These are phyloP conservation scores for Pythium oligandrum DNA, from an alignment of 352 stramenopile species.

Conservation along the genomic window DNA sequence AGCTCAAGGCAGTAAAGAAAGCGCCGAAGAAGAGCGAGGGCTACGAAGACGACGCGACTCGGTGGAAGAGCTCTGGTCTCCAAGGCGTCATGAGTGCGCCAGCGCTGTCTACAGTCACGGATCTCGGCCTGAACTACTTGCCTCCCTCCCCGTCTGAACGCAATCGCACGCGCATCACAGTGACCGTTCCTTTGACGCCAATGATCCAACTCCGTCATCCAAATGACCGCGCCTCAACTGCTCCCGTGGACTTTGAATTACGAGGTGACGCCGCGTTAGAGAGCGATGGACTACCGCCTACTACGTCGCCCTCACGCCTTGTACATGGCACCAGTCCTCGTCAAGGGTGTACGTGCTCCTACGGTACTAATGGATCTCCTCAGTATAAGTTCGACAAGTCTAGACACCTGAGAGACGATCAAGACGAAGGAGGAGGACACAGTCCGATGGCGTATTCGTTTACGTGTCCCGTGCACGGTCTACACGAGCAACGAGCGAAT, in stretches of 20 bases:
- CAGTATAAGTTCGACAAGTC: too few relatives aligned
- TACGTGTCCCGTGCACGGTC: too few relatives aligned
- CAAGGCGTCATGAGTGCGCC: conserved; percentile 2
- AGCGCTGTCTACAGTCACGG: not conserved
- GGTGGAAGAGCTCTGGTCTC: too few relatives aligned
- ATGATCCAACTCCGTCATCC: not conserved
- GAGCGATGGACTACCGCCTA: too few relatives aligned
- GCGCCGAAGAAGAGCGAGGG: too few relatives aligned
- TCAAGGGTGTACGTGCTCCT: conserved; percentile 10
- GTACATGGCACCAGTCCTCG: not conserved
- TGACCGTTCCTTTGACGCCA: not conserved
- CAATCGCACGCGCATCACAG: too few relatives aligned
- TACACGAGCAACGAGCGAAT: not conserved
- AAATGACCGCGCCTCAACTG: too few relatives aligned
- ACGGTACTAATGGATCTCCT: not conserved
- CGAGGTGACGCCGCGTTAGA: conserved; percentile 6
- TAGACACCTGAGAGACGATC: not conserved
- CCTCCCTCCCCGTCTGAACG: too few relatives aligned
- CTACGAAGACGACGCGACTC: too few relatives aligned
- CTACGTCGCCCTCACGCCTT: not conserved
- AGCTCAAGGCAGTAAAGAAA: not conserved
- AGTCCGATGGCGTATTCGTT: too few relatives aligned
- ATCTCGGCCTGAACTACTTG: too few relatives aligned
- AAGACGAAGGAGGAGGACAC: not conserved
- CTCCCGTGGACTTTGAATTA: conserved; percentile 7